These are phyloP conservation scores for Schoenoplectus triqueter DNA, from an alignment of 202 grass and related monocot genomes.

Conservation along the genomic window DNA sequence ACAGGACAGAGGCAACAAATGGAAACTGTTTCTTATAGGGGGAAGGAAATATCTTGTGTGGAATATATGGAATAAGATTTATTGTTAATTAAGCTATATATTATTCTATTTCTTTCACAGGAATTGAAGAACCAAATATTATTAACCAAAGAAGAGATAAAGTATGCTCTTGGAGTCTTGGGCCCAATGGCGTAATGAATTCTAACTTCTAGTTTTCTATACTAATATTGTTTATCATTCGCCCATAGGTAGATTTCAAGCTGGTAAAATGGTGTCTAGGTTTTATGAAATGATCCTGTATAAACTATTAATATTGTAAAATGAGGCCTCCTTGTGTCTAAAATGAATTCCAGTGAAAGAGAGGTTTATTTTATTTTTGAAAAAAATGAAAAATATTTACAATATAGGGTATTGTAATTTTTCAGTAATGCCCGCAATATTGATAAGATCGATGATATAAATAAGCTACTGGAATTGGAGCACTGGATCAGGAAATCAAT, in stretches of 20 bases:
- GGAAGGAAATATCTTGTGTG: constrained; percentile 61
- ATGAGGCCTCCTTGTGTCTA: neutral
- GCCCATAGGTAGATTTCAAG: neutral
- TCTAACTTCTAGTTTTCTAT: neutral
- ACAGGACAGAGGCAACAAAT: constrained; percentile 26
- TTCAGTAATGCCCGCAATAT: neutral
- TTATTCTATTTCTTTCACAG: constrained; percentile 22
- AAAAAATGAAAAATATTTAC: neutral
- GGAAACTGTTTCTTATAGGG: constrained; percentile 33
- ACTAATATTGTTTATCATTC: neutral
- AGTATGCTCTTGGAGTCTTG: constrained; percentile 36
- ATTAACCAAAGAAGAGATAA: constrained; percentile 29
- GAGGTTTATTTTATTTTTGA: neutral
- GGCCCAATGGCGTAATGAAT: constrained; percentile 14
- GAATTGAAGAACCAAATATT: constrained; percentile 36
- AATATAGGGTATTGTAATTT: neutral
- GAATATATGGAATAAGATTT: constrained; percentile 19
- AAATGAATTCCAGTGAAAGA: neutral
- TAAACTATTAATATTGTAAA: neutral
- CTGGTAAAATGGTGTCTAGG: neutral
- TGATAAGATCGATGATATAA: constrained; percentile 4
- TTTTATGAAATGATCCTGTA: neutral
- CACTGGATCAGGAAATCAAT: neutral
- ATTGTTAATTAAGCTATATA: neutral
- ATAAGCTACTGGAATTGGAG: neutral